Base-by-base conservation (phyloP, 148 eudicot species). In the Cornus controversa region DNA sequence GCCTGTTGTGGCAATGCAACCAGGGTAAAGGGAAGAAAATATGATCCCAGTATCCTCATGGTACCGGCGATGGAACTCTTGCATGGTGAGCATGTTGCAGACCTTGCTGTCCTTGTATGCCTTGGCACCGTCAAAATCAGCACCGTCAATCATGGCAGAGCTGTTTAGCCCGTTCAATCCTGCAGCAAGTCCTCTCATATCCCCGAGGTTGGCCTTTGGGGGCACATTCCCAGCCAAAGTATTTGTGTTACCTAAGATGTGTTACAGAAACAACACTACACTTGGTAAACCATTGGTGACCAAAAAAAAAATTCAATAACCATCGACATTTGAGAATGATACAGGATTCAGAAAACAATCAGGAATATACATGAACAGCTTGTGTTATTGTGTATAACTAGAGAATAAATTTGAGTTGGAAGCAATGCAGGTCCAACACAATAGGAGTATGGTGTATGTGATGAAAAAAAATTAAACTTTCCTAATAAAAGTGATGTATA, bases 51-150 rank as follows among this genome's bases (percentile, higher is more conserved):
- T 91, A 74, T 95, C 98, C 79, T 91, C 93, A 18, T 95, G 97
- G 88, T 76, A 91, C 2, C 97, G 95, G 40, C 90, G 81, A 66
- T 95, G 98, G 82, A 95, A 87, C 77, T 95, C 98, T 81, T 92
- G 98, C 97, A 95, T 94, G 10, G 97, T 92, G 29, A 95, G 97
- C 98, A 95, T 95, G 86, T 95, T 95, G 84, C 98, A 95, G 20
- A 95, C 97, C 86, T 95, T 95, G 88, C 98, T 93, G 85, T 95
- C 98, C 80, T 95, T 95, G 84, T 95, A 95, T 45, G 98, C 98
- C 79, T 95, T 95, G 42, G 98, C 98, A 24, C 98, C 98, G 45
- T 93, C 98, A 79, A 92, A 95, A 42, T 91, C 93, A 40, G 96
- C 96, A 14, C 98, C 96, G 75, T 95, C 97, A 25, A 95, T 91